These are phyloP conservation scores for Suillus spraguei DNA, from an alignment of 768 basidiomycete genomes.

Conservation along the genomic window DNA sequence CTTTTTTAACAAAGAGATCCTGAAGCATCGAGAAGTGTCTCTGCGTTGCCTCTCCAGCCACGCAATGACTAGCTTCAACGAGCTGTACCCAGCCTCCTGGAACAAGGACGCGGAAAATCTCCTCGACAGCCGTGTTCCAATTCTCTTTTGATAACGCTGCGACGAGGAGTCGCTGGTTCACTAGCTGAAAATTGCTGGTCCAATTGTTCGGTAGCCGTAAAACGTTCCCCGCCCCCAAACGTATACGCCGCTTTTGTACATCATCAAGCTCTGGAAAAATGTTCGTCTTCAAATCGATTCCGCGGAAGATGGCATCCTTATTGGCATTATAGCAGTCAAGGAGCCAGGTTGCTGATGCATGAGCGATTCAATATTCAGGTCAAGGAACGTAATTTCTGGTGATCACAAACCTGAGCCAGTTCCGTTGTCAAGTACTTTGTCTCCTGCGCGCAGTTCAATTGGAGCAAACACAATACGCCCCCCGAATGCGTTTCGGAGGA, in stretches of 20 bases:
- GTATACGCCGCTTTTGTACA: constrained; percentile 18
- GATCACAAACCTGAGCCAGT: constrained; percentile 22
- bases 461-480: constrained; percentile 26
- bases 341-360: constrained; percentile 24
- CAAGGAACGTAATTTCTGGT: background rate
- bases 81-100: constrained; percentile 38
- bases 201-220: constrained; percentile 33
- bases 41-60: constrained; percentile 1
- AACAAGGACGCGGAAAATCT: constrained; percentile 33
- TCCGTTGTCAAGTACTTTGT: constrained; percentile 27
- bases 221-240: constrained; percentile 26
- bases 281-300: constrained; percentile 28
- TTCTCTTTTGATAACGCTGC: constrained; percentile 29
- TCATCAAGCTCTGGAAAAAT: constrained; percentile 18
- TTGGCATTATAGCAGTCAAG: constrained; percentile 21
- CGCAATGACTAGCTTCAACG: constrained; percentile 25
- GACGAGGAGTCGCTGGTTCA: constrained; percentile 36
- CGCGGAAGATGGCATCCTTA: constrained; percentile 23
- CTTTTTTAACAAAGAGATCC: constrained; percentile 5
- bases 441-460: constrained; percentile 16
- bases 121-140: constrained; percentile 29
- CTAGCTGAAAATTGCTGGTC: constrained; percentile 32
- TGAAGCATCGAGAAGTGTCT: constrained; percentile 1
- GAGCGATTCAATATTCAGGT: background rate
- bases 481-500: constrained; percentile 25